A percentile compares a stretch with the other conserved stretches of the same genome.
These are phyloP conservation scores for Cladosporium sphaerospermum DNA, from an alignment of 2,329 filamentous ascomycete species.

Conservation along the genomic window DNA sequence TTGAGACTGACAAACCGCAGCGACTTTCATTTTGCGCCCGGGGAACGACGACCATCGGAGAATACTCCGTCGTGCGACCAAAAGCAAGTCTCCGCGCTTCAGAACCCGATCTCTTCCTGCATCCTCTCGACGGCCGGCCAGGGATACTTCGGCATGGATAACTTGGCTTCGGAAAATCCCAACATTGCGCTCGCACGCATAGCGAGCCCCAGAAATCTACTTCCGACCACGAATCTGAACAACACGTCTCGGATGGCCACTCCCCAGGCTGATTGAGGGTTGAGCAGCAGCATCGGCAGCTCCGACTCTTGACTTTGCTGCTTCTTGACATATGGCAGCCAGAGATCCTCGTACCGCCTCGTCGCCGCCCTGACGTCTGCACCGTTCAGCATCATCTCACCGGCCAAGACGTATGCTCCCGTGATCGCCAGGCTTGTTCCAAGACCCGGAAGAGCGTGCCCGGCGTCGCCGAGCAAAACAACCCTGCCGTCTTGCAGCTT, in stretches of 20 bases:
- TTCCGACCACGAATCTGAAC: constrained; percentile 14
- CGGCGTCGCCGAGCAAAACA: constrained; percentile 24
- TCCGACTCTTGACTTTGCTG: constrained; percentile 11
- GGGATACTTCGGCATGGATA: constrained; percentile 14
- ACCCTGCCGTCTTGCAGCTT: constrained; percentile 29
- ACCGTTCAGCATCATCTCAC: constrained; percentile 17
- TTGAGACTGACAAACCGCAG: too few species aligned
- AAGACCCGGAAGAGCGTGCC: constrained; percentile 18
- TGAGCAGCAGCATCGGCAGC: constrained; percentile 19
- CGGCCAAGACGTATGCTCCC: constrained; percentile 23
- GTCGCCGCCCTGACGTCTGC: constrained; percentile 14
- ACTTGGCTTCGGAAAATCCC: constrained; percentile 14
- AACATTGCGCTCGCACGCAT: constrained; percentile 11
- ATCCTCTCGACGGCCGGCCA: constrained; percentile 8
- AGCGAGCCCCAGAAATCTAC: constrained; percentile 12
- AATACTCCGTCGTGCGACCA: too few species aligned
- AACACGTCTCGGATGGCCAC: constrained; percentile 20
- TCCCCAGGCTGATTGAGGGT: constrained; percentile 29
- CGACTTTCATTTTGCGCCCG: too few species aligned
- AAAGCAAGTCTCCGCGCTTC: neutral
- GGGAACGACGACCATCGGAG: too few species aligned
- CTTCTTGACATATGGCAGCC: constrained; percentile 17
- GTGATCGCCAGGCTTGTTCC: constrained; percentile 22
- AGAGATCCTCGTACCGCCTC: constrained; percentile 17
- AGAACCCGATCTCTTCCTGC: constrained; percentile 14